Evolutionary conservation across 768 basidiomycete species (phyloP), one percentile per base, ranked within the genome.

Genomic region (Leccinellum albellum): DNA sequence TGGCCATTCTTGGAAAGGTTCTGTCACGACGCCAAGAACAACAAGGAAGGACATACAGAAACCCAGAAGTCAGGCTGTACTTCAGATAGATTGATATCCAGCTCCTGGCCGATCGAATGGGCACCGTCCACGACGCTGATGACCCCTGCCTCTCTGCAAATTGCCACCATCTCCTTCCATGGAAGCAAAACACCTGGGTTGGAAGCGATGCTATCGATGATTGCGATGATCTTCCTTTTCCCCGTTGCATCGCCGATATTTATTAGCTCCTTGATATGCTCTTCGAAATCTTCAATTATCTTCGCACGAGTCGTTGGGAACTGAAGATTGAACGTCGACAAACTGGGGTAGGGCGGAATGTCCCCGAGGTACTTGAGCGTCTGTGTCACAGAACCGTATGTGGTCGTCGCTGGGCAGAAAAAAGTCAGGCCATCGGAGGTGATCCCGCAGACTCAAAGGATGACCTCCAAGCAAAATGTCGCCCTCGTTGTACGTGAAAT

Each of bases 101-200:
- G 63, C 63, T 89, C 83, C 62, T 89, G 88, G 1, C 91, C 91
- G 37, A 93, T 80, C 4, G 83, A 81, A 65, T 93, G 91, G 7
- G 91, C 91, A 2, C 81, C 92, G 63, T 94, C 92, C 12, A 94
- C 70, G 20, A 94, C 61, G 32, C 80, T 86, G 70, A 81, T 80
- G 0, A 86, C 78, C 0, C 82, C 82, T 37, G 85, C 82, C 60
- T 85, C 78, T 53, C 77, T 75, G 66, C 86, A 87, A n/a, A 89
- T 73, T 3, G 75, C 67, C 1, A 87, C 83, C 69, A 91, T 78
- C 56, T 82, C 80, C 67, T 84, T 75, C 91, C 89, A 92, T 1
- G 91, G 91, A 55, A 88, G 71, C 4, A 74, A 66, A 6, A 80
- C 75, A 0, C 85, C 89, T 1, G 90, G 90, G 32, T 74, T 76